These are phyloP conservation scores for Umbelopsis sp. DNA, from an alignment of 192 early-diverging fungal genomes.

Conservation along the genomic window DNA sequence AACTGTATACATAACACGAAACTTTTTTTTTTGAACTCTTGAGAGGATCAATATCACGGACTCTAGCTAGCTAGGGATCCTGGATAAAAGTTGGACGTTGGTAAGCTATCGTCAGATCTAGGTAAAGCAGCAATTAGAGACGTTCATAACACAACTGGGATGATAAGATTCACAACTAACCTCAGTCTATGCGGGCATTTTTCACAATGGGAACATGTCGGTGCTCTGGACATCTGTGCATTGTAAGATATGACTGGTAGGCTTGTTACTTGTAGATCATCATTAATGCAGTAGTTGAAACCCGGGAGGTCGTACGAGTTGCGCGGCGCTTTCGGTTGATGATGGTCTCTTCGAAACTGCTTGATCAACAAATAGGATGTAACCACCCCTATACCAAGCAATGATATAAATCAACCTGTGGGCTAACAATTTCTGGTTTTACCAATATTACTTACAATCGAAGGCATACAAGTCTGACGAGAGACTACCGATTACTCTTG, in stretches of 20 bases:
- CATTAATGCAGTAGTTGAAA: not conserved
- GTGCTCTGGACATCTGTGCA: not conserved
- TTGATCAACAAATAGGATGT: slow-evolving; percentile 36
- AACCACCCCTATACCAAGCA: slow-evolving; percentile 28
- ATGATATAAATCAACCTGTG: not conserved
- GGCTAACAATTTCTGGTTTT: not conserved
- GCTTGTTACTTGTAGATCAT: not conserved
- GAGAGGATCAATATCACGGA: too few species aligned
- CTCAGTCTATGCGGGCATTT: not conserved
- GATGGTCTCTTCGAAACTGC: slow-evolving; percentile 29
- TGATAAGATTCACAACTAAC: not conserved
- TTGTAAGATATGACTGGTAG: not conserved
- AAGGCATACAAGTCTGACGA: slow-evolving; percentile 35
- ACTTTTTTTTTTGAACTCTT: too few species aligned
- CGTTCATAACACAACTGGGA: too few species aligned
- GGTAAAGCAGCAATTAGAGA: too few species aligned
- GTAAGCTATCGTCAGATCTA: too few species aligned
- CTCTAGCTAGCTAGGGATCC: too few species aligned
- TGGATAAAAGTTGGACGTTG: too few species aligned
- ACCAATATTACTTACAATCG: slow-evolving; percentile 30
- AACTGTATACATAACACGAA: too few species aligned
- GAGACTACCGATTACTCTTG: slow-evolving; percentile 25
- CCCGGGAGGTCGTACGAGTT: not conserved
- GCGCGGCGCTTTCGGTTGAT: not conserved
- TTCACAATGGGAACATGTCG: not conserved